These are phyloP conservation scores for Pythium aphanidermatum DNA, from an alignment of 352 stramenopile genomes.

Conservation along the genomic window DNA sequence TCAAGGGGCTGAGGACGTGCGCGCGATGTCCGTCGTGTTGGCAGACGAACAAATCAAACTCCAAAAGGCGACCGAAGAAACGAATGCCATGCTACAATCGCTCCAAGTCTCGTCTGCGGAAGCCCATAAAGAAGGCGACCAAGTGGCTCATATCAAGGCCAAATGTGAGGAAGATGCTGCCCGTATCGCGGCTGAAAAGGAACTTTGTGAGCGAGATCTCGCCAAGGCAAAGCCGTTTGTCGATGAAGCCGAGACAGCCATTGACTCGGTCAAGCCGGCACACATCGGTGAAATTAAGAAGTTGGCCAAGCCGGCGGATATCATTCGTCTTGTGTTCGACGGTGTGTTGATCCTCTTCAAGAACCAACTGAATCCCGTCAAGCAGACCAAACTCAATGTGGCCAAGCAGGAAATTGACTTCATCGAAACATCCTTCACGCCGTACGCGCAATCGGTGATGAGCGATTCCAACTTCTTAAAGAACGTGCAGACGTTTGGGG, in stretches of 20 bases:
- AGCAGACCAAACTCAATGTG: conserved; percentile 93
- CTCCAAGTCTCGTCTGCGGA: conserved; percentile 94
- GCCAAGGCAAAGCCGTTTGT: conserved; percentile 98
- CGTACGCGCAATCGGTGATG: conserved; percentile 94
- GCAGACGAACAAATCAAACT: conserved; percentile 96
- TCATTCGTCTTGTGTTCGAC: conserved; percentile 98
- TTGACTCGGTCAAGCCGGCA: conserved; percentile 96
- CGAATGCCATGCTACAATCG: conserved; percentile 96
- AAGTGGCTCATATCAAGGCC: conserved; percentile 95
- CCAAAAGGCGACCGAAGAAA: conserved; percentile 95
- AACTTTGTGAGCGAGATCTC: conserved; percentile 93
- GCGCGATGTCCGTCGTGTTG: conserved; percentile 96
- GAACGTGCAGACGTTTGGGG: conserved; percentile 94
- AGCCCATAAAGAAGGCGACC: conserved; percentile 96
- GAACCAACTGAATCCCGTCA: conserved; percentile 87
- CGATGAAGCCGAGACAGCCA: conserved; percentile 96
- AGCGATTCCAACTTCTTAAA: conserved; percentile 96
- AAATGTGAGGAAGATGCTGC: conserved; percentile 95
- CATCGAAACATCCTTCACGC: conserved; percentile 96
- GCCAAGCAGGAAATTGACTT: conserved; percentile 97
- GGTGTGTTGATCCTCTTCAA: conserved; percentile 97
- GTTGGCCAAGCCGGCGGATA: conserved; percentile 96
- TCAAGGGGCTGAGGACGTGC: conserved; percentile 95
- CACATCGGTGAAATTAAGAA: conserved; percentile 99
- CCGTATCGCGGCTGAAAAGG: conserved; percentile 94